phyloP scores from a whole-genome alignment of 2,329 filamentous ascomycete species.

The Fusarium sororula region DNA sequence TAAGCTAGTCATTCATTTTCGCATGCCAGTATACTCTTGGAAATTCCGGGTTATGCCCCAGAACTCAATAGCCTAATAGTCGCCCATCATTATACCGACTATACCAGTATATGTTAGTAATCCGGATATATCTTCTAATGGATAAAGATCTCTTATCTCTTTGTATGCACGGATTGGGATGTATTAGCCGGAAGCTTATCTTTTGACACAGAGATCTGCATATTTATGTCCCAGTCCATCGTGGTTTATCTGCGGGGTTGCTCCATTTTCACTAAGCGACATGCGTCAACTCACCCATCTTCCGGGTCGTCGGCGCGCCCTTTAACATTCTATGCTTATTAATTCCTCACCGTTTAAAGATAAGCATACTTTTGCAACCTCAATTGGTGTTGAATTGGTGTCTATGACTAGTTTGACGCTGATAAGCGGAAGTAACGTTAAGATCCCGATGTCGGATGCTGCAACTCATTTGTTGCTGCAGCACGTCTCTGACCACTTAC shows the following conservation, averaged over 20 bases:
- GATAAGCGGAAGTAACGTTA: background rate
- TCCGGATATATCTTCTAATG: background rate
- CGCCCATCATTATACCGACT: accelerated
- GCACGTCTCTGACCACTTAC: background rate
- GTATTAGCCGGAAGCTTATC: background rate
- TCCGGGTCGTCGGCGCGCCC: background rate
- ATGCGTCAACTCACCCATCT: too few species aligned
- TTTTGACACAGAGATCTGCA: background rate
- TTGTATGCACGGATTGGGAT: accelerated
- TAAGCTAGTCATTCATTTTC: too few species aligned
- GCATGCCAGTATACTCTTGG: too few species aligned
- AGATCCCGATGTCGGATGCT: background rate
- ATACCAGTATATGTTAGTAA: accelerated
- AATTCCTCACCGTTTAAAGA: background rate
- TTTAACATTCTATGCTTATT: background rate
- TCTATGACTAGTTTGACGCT: background rate
- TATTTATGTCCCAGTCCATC: background rate
- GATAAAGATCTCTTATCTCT: background rate
- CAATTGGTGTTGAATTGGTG: accelerated
- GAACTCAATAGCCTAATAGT: background rate
- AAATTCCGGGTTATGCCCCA: background rate
- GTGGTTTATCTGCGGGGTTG: background rate
- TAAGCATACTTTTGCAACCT: background rate
- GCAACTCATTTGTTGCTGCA: background rate
- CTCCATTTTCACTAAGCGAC: background rate